These are phyloP conservation scores for Pulveroboletus sp. DNA, from an alignment of 768 basidiomycete species.

Conservation along the genomic window DNA sequence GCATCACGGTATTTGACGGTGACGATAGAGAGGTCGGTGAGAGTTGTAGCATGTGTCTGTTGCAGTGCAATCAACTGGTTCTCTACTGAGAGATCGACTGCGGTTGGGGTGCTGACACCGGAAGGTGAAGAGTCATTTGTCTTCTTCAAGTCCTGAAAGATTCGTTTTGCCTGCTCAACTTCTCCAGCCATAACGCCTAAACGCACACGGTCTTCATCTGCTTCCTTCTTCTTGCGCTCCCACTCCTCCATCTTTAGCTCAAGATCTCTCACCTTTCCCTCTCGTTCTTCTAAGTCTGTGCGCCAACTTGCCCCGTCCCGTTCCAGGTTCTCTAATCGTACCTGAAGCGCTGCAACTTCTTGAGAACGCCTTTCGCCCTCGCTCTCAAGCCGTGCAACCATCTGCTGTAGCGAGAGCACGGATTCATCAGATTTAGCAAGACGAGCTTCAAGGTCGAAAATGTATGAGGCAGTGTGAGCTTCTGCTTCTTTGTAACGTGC, in stretches of 20 bases:
- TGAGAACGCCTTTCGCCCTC: slow-evolving; percentile 71
- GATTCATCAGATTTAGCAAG: slow-evolving; percentile 77
- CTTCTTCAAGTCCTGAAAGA: slow-evolving; percentile 46
- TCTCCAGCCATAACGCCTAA: slow-evolving; percentile 65
- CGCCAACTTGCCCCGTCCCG: slow-evolving; percentile 79
- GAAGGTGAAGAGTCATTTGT: slow-evolving; percentile 30
- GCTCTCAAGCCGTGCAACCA: slow-evolving; percentile 70
- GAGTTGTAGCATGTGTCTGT: slow-evolving; percentile 74
- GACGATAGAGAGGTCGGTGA: slow-evolving; percentile 73
- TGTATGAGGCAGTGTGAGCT: slow-evolving; percentile 67
- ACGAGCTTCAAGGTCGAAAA: slow-evolving; percentile 80
- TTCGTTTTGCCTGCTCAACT: slow-evolving; percentile 65
- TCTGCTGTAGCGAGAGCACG: slow-evolving; percentile 58
- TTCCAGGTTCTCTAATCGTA: slow-evolving; percentile 62
- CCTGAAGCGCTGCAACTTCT: slow-evolving; percentile 67
- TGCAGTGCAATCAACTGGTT: slow-evolving; percentile 70
- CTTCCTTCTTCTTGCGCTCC: slow-evolving; percentile 65
- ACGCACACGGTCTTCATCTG: slow-evolving; percentile 59
- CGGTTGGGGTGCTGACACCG: slow-evolving; percentile 26
- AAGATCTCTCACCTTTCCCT: slow-evolving; percentile 67
- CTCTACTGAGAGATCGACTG: slow-evolving; percentile 42
- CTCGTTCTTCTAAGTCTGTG: slow-evolving; percentile 78
- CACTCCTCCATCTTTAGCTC: slow-evolving; percentile 78
- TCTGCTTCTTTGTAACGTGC: slow-evolving; percentile 73
- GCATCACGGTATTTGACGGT: slow-evolving; percentile 84